Percentiles rank a stretch among this genome's conserved stretches.
phyloP scores from a whole-genome alignment of 2,329 filamentous ascomycete genomes.

The Geosmithia morbida region DNA sequence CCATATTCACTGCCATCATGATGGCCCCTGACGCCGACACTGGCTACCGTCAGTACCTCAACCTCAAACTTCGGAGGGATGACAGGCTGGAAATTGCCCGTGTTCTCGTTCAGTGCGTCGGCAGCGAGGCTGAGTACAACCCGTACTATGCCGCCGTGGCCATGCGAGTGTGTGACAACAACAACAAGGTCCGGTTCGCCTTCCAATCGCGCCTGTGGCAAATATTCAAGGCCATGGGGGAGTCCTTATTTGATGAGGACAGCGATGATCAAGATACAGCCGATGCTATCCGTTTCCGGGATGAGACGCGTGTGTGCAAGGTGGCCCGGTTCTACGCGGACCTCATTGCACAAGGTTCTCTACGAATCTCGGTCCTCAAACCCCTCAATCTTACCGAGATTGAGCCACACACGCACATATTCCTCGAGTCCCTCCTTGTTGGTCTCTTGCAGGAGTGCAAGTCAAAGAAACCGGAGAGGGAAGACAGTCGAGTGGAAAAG shows the following conservation, averaged over 20 bases:
- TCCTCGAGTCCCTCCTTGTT: constrained; percentile 70
- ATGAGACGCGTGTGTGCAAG: constrained; percentile 34
- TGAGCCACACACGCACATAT: constrained; percentile 59
- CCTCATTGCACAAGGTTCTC: constrained; percentile 28
- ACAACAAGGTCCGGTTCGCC: constrained; percentile 56
- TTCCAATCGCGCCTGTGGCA: constrained; percentile 84
- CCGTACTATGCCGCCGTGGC: constrained; percentile 87
- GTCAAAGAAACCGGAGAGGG: constrained; percentile 23
- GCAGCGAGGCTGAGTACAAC: constrained; percentile 74
- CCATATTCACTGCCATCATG: constrained; percentile 89
- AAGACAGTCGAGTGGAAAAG: constrained; percentile 45
- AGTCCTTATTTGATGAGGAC: constrained; percentile 51
- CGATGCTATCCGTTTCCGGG: constrained; percentile 27
- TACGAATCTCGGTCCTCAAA: constrained; percentile 40
- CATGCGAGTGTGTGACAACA: constrained; percentile 59
- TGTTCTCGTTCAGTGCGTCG: constrained; percentile 76
- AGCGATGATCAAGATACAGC: constrained; percentile 40
- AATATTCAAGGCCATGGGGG: constrained; percentile 73
- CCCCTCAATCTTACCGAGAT: constrained; percentile 67
- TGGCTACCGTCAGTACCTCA: constrained; percentile 63
- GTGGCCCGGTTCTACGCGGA: constrained; percentile 39
- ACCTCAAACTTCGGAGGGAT: constrained; percentile 71
- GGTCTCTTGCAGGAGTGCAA: constrained; percentile 54
- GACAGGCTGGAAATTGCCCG: constrained; percentile 78
- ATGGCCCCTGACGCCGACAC: constrained; percentile 74